phyloP scores from a whole-genome alignment of 495 filamentous ascomycete species.

The Aspergillus asperescens region DNA sequence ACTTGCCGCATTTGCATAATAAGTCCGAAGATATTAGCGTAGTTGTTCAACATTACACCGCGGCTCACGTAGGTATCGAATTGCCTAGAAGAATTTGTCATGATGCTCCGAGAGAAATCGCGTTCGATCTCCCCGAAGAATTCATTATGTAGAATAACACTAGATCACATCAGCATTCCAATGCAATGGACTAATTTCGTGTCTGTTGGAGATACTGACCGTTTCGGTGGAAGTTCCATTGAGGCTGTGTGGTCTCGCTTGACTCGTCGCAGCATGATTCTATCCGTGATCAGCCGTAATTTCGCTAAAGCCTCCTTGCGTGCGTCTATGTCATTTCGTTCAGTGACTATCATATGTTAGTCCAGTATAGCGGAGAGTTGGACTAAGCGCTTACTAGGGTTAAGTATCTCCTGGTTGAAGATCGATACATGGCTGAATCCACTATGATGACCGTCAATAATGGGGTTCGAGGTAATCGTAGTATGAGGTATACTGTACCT shows the following conservation, averaged over 20 bases:
- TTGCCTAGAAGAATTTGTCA: conserved; percentile 76
- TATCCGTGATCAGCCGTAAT: conserved; percentile 76
- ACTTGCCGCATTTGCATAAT: conserved; percentile 98
- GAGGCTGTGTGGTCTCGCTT: conserved; percentile 87
- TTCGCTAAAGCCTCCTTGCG: conserved; percentile 68
- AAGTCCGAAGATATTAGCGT: conserved; percentile 74
- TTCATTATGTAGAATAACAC: conserved; percentile 79
- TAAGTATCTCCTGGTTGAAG: conserved; percentile 93
- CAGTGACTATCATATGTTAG: conserved; percentile 39
- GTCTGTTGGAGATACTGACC: conserved; percentile 31
- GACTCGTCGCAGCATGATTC: conserved; percentile 89
- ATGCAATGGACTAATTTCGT: neutral
- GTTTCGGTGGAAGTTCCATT: conserved; percentile 94
- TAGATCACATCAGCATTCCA: conserved; percentile 10
- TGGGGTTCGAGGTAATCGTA: neutral
- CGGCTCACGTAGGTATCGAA: conserved; percentile 94
- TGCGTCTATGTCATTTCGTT: conserved; percentile 41
- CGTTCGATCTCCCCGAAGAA: conserved; percentile 94
- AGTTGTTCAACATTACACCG: conserved; percentile 94
- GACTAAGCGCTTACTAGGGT: conserved; percentile 52
- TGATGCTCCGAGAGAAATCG: conserved; percentile 93
- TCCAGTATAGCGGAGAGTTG: neutral
- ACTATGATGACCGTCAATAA: conserved; percentile 35
- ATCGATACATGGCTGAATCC: conserved; percentile 86
- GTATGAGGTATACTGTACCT: conserved; percentile 28